Evolutionary conservation across 176 grass and related monocot species (phyloP).

Genomic region (Alopecurus myosuroides): DNA sequence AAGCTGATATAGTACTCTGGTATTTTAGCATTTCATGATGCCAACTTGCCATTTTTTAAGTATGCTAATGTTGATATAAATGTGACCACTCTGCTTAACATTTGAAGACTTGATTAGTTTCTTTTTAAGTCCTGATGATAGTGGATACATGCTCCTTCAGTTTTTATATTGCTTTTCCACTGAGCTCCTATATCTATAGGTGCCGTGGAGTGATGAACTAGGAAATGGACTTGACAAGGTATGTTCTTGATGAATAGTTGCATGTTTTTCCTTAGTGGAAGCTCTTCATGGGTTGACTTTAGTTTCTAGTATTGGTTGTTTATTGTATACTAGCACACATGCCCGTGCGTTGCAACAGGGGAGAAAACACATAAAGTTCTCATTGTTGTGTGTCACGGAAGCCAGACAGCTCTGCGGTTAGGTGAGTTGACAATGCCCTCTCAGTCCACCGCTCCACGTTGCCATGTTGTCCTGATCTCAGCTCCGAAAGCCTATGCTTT

Average conservation of each 20-base stretch:
- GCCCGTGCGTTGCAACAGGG: too few relatives aligned
- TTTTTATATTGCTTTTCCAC: not conserved
- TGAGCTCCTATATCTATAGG: constrained; percentile 31
- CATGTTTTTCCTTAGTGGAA: not conserved
- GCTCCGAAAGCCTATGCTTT: too few relatives aligned
- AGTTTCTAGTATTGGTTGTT: not conserved
- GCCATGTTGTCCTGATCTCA: too few relatives aligned
- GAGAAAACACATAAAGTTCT: too few relatives aligned
- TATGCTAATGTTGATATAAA: not conserved
- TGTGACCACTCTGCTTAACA: not conserved
- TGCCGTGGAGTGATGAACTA: constrained; percentile 70
- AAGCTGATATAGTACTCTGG: not conserved
- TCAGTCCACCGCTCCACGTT: too few relatives aligned
- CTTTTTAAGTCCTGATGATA: not conserved
- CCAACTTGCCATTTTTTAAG: not conserved
- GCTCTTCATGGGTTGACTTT: not conserved
- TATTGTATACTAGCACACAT: too few relatives aligned
- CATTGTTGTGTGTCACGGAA: too few relatives aligned
- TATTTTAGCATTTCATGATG: not conserved
- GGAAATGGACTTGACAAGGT: constrained; percentile 1
- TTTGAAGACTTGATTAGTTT: not conserved
- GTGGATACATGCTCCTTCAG: not conserved
- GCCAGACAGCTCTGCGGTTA: too few relatives aligned
- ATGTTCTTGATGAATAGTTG: constrained; percentile 7
- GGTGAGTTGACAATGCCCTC: too few relatives aligned